phyloP scores from a whole-genome alignment of 2,329 filamentous ascomycete species.

The Coleophoma crateriformis region DNA sequence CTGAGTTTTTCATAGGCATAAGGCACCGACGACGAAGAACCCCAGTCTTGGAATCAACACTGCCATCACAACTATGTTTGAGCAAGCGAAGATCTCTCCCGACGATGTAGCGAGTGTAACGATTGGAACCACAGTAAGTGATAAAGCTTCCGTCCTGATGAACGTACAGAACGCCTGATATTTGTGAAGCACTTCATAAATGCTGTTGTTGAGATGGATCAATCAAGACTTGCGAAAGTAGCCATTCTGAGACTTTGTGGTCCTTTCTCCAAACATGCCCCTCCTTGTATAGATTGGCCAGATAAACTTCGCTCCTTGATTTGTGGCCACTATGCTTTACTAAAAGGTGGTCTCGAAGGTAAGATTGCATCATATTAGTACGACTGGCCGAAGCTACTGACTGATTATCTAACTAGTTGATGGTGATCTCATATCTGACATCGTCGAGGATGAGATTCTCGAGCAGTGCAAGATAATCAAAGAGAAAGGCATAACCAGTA shows the following conservation, averaged over 20 bases:
- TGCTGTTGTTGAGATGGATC: conserved; percentile 49
- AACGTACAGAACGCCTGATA: too few species aligned
- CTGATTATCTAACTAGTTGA: conserved; percentile 3
- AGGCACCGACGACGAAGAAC: conserved; percentile 14
- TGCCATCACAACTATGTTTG: conserved; percentile 16
- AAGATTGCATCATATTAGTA: not conserved
- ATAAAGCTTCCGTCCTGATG: not conserved
- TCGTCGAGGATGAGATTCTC: conserved; percentile 8
- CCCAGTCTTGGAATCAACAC: conserved; percentile 16
- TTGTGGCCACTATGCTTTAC: conserved; percentile 36
- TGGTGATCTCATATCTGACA: conserved; percentile 9
- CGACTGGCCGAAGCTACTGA: too few species aligned
- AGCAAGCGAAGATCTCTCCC: conserved; percentile 19
- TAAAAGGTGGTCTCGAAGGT: conserved; percentile 43
- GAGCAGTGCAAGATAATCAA: conserved; percentile 10
- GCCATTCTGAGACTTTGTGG: conserved; percentile 50
- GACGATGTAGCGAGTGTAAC: conserved; percentile 18
- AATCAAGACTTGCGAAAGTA: conserved; percentile 39
- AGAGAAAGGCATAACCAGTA: conserved; percentile 31
- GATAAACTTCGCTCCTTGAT: conserved; percentile 40
- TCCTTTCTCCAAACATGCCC: conserved; percentile 38
- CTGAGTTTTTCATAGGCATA: conserved; percentile 3
- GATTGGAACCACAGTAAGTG: conserved; percentile 27
- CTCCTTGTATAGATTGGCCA: conserved; percentile 43
- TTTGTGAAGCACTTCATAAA: conserved; percentile 45